A percentile compares a stretch with the other conserved stretches of the same genome.
phyloP scores from a whole-genome alignment of 805 yeast genomes.

The Suhomyces sp. region DNA sequence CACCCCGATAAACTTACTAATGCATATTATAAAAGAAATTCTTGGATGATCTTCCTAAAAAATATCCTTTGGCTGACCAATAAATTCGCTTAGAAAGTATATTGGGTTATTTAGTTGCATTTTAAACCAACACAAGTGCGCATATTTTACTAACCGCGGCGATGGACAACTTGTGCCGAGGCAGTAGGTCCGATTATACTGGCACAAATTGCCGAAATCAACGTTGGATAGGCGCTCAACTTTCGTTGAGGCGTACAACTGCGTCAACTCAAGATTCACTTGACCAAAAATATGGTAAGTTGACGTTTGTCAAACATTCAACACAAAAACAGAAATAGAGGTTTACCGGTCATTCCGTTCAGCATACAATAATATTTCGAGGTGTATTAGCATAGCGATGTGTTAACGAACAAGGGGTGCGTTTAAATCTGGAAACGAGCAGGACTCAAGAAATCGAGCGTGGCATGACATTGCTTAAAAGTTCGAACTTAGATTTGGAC shows the following conservation, averaged over 20 bases:
- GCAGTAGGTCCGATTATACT: not conserved
- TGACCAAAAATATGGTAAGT: not conserved
- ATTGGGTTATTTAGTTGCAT: not conserved
- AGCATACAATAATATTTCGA: not conserved
- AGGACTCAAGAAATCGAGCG: not conserved
- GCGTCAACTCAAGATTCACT: not conserved
- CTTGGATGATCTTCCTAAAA: not conserved
- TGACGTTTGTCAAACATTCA: not conserved
- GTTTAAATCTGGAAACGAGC: not conserved
- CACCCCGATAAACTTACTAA: not conserved
- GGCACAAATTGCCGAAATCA: not conserved
- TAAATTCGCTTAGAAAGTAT: not conserved
- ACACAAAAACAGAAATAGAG: not conserved
- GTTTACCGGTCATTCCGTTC: not conserved
- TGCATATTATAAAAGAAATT: not conserved
- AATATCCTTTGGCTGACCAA: not conserved
- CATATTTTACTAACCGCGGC: not conserved
- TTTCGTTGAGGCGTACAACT: not conserved
- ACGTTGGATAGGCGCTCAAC: not conserved
- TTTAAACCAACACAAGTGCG: not conserved
- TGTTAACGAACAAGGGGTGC: not conserved
- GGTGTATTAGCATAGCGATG: not conserved
- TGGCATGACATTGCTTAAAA: not conserved
- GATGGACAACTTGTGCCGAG: not conserved
- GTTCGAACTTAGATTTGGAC: not conserved